A percentile compares a stretch with the other conserved stretches of the same genome.
phyloP scores from a whole-genome alignment of 208 protist species.

The Leishmania martiniquensis region DNA sequence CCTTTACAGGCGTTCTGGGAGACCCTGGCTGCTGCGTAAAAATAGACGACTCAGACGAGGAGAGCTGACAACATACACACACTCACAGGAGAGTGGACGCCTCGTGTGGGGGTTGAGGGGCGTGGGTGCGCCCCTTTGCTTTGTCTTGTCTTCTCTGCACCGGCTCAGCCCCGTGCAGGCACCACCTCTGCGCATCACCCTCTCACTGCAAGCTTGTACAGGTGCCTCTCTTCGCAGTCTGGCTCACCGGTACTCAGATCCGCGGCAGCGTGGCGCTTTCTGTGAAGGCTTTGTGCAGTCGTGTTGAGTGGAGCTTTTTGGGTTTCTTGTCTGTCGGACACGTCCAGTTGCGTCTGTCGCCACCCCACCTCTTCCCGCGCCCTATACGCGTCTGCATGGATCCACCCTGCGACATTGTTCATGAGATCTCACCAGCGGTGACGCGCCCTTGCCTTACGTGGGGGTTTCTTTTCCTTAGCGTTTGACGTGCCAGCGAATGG shows the following conservation, averaged over 20 bases:
- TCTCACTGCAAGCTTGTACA: background rate
- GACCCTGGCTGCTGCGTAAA: background rate
- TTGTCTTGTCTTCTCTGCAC: background rate
- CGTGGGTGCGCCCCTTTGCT: background rate
- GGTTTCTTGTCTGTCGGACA: background rate
- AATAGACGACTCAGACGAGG: background rate
- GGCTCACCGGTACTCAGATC: background rate
- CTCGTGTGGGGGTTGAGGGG: background rate
- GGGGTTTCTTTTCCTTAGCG: background rate
- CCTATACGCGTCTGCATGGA: background rate
- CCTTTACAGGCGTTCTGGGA: background rate
- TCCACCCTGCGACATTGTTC: background rate
- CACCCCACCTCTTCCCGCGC: background rate
- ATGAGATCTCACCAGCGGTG: background rate
- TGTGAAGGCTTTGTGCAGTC: no score
- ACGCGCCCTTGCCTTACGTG: background rate
- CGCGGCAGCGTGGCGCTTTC: no score
- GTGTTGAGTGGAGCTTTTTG: background rate
- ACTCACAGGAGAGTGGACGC: background rate
- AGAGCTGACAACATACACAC: background rate
- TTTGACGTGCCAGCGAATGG: conserved; percentile 34
- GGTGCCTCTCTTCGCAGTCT: background rate
- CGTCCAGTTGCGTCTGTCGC: background rate
- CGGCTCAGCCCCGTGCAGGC: background rate
- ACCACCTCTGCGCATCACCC: background rate